Evolutionary conservation across 345 rosid genomes (phyloP), one percentile per base, ranked within the genome.

Genomic region (Eucalyptus grandis): DNA sequence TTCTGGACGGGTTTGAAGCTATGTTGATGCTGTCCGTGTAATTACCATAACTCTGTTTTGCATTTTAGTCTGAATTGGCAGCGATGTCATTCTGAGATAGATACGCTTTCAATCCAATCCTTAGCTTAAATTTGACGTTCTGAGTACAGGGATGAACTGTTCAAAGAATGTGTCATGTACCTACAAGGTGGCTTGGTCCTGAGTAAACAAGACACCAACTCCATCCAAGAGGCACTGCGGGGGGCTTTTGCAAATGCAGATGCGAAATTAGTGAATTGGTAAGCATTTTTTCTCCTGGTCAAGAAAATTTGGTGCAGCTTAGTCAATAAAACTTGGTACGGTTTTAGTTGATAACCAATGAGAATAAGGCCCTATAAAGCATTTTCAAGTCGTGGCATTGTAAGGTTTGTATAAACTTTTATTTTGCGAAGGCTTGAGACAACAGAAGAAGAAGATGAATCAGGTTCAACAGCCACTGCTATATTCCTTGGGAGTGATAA

Each of bases 401-500:
- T 89, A 92, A 92, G 90, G 90, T 88, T 92, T 87, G 44, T 91
- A 89, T 90, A 85, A 31, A 91, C 72, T 92, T 93, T 91, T 44
- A 86, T 92, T 92, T 92, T 91, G 90, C 90, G n/a, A 92, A 97
- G 99, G 98, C 95, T 98, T 88, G 98, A 95, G 89, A 87, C 87
- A 54, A 91, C 37, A 44, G 92, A 86, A 43, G 94, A 91, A 62
- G 95, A 95, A 67, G 96, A 96, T 14, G 98, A 95, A 92, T 98
- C 99, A 12, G 99, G 99, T 72, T 95, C 99, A 40, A 98, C 99
- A 11, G 99, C 98, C 81, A 98, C 99, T 37, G 97, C 91, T 43
- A 87, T 97, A 92, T 90, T 98, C 77, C 89, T 96, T 11, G 95
- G 95, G 90, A 93, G 92, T 60, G 95, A 94, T 56, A 40, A 69